Conservation (phyloP, 176 grass and related monocot genomes). For the Hyparrhenia diplandra region DNA sequence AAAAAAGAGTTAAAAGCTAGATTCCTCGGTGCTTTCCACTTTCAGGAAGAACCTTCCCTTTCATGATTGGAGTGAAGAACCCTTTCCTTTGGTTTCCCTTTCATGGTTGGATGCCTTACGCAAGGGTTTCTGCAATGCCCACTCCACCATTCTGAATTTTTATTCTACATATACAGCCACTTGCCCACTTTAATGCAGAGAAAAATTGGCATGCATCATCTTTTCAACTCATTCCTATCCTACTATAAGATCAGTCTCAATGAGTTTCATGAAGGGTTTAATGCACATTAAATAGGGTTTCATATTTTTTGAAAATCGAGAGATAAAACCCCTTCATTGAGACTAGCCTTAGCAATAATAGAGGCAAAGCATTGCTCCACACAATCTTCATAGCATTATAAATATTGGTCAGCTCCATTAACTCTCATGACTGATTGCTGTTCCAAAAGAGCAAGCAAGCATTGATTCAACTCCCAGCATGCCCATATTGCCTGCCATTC, state of each 20-base stretch:
- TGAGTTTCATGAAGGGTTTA: too few species aligned
- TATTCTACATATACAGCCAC: neutral
- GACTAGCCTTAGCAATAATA: too few species aligned
- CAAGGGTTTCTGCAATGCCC: too few species aligned
- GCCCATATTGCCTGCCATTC: neutral
- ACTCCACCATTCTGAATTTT: neutral
- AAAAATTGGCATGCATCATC: neutral
- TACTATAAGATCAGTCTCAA: too few species aligned
- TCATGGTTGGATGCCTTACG: too few species aligned
- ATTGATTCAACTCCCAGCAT: neutral
- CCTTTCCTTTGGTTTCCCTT: too few species aligned
- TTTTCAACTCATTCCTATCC: too few species aligned
- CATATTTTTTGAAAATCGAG: too few species aligned
- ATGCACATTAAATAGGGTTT: too few species aligned
- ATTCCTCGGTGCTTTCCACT: neutral
- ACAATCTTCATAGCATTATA: neutral
- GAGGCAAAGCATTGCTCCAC: neutral
- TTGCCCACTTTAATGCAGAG: neutral
- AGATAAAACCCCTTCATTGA: too few species aligned
- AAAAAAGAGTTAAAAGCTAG: neutral
- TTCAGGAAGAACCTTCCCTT: too few species aligned
- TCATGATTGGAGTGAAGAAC: too few species aligned
- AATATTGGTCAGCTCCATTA: neutral
- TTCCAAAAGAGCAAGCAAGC: neutral
- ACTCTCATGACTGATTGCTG: neutral